Conservation (phyloP, 116 monocot species). For the Thalassia testudinum region DNA sequence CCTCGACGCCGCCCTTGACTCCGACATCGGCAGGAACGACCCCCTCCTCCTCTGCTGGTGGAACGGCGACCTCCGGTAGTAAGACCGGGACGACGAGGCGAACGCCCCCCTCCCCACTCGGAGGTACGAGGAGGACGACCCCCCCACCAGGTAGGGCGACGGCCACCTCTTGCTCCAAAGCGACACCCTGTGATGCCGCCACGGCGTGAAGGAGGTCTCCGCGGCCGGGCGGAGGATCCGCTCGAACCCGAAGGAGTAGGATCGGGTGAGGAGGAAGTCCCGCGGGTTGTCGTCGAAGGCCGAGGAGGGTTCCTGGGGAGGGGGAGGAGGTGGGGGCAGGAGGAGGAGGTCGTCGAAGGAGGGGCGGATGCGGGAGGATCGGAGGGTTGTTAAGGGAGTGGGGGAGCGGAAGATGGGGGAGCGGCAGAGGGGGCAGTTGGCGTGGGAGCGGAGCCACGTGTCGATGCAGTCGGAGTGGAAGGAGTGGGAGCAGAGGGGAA, state of each 20-base stretch:
- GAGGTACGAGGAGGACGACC: constrained; percentile 41
- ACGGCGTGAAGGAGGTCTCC: constrained; percentile 38
- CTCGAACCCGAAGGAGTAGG: constrained; percentile 95
- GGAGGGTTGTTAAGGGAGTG: constrained; percentile 28
- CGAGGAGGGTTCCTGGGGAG: too few relatives aligned
- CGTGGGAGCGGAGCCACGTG: constrained; percentile 86
- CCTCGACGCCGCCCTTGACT: constrained; percentile 26
- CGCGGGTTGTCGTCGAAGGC: too few relatives aligned
- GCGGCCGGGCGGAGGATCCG: too few relatives aligned
- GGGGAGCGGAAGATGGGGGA: constrained; percentile 26
- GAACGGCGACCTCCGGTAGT: constrained; percentile 19
- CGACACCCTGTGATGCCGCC: constrained; percentile 30
- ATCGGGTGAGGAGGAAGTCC: constrained; percentile 46
- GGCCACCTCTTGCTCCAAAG: constrained; percentile 96
- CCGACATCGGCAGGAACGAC: constrained; percentile 47
- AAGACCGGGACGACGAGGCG: too few relatives aligned
- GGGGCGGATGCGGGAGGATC: constrained; percentile 67
- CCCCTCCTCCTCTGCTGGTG: constrained; percentile 24
- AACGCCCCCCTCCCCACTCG: too few relatives aligned
- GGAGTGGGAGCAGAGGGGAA: constrained; percentile 77
- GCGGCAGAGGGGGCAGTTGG: constrained; percentile 92
- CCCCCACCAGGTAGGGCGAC: constrained; percentile 50
- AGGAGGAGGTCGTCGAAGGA: constrained; percentile 52
- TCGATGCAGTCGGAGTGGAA: constrained; percentile 98
- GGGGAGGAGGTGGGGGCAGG: neutral